These are phyloP conservation scores for Cercospora zeae-maydis DNA, from an alignment of 2,329 filamentous ascomycete genomes.

Conservation along the genomic window DNA sequence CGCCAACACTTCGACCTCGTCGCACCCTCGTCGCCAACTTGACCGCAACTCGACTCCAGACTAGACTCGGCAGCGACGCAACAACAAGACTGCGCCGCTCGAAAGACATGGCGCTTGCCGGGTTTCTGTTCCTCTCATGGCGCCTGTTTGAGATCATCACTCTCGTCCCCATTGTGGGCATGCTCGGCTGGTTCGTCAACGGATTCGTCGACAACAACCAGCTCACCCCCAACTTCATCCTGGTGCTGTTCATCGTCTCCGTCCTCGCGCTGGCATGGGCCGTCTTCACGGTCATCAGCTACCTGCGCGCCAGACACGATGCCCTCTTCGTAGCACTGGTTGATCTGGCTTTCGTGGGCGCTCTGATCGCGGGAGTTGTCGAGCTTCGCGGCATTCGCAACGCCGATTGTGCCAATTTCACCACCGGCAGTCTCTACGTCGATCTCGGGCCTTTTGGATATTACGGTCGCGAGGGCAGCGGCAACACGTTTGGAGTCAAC, in stretches of 20 bases:
- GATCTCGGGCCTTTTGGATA: constrained; percentile 46
- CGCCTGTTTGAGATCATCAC: constrained; percentile 60
- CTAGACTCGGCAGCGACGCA: neutral
- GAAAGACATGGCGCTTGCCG: constrained; percentile 46
- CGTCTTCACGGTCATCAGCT: constrained; percentile 58
- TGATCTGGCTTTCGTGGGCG: constrained; percentile 60
- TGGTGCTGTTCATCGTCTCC: constrained; percentile 63
- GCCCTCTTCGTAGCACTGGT: constrained; percentile 59
- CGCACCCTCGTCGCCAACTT: neutral
- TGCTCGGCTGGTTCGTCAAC: constrained; percentile 62
- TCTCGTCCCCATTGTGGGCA: constrained; percentile 60
- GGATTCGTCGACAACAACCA: constrained; percentile 55
- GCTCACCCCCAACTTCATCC: constrained; percentile 58
- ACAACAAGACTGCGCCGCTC: neutral
- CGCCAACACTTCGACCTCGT: neutral
- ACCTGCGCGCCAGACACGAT: constrained; percentile 57
- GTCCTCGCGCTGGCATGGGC: constrained; percentile 60
- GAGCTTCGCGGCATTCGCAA: constrained; percentile 55
- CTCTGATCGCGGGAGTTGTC: constrained; percentile 61
- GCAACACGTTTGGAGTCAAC: constrained; percentile 40
- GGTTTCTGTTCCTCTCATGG: constrained; percentile 60
- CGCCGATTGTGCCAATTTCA: constrained; percentile 65
- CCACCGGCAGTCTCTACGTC: constrained; percentile 34
- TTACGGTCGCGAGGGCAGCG: constrained; percentile 32
- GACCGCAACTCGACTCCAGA: neutral